Evolutionary conservation across 2,329 filamentous ascomycete genomes (phyloP).

Genomic region (Aspergillus ruber): DNA sequence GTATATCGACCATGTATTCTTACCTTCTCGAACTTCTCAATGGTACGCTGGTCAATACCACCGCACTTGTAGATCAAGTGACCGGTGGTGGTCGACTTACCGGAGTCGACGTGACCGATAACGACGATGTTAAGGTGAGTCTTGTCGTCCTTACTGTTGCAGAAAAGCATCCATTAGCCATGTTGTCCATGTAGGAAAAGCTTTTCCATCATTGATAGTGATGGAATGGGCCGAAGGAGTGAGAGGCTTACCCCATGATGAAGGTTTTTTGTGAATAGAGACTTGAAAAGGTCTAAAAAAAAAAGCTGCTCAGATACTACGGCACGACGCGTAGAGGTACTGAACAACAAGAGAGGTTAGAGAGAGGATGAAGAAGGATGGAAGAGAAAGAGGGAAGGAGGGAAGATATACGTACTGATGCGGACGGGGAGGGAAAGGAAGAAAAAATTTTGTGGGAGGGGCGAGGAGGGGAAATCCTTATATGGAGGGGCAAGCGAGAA

Average conservation of each 20-base stretch:
- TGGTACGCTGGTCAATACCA: conserved; percentile 99
- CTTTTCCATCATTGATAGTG: background rate
- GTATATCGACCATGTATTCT: background rate
- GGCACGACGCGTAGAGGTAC: conserved; percentile 47
- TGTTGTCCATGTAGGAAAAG: background rate
- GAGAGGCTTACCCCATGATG: conserved; percentile 54
- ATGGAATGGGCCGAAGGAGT: background rate
- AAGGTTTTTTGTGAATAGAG: conserved; percentile 46
- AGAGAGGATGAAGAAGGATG: conserved; percentile 13
- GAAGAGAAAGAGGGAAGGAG: conserved; percentile 16
- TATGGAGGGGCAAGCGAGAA: conserved; percentile 43
- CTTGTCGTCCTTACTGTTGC: conserved; percentile 84
- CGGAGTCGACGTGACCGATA: conserved; percentile 99
- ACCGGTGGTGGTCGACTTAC: conserved; percentile 96
- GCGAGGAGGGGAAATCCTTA: conserved; percentile 40
- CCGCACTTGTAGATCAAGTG: conserved; percentile 99
- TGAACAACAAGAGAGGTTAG: conserved; percentile 29
- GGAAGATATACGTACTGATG: conserved; percentile 41
- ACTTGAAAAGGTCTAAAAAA: conserved; percentile 36
- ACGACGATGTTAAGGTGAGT: conserved; percentile 96
- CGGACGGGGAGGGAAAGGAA: conserved; percentile 34
- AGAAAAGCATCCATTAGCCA: conserved; percentile 2
- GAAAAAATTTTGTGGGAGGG: conserved; percentile 35
- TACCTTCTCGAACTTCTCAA: conserved; percentile 99
- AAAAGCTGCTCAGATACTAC: conserved; percentile 46